phyloP scores from a whole-genome alignment of 345 rosid species.

The Zanthoxylum bungeanum region DNA sequence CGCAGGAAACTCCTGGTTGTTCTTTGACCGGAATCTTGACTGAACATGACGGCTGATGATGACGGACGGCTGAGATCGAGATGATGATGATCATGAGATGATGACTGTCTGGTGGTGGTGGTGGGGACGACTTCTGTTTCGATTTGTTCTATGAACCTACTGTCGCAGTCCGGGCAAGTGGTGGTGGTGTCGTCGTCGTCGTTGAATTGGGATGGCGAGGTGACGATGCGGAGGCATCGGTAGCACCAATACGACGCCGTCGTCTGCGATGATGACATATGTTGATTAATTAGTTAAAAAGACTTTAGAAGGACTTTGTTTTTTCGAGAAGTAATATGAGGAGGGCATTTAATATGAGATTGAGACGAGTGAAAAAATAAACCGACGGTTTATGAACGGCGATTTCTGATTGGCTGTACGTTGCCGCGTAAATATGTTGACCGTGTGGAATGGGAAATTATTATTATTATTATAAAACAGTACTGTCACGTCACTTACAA shows the following conservation, averaged over 20 bases:
- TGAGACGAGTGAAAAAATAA: too few relatives aligned
- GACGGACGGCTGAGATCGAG: neutral
- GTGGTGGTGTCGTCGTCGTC: too few relatives aligned
- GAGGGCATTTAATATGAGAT: too few relatives aligned
- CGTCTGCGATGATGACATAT: conserved; percentile 28
- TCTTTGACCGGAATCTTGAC: conserved; percentile 15
- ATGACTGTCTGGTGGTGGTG: neutral
- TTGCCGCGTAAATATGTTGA: too few relatives aligned
- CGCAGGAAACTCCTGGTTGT: conserved; percentile 23
- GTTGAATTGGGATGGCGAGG: conserved; percentile 21
- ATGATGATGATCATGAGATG: neutral
- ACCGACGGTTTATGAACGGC: too few relatives aligned
- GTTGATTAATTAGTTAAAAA: too few relatives aligned
- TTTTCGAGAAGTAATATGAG: too few relatives aligned
- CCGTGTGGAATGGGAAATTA: too few relatives aligned
- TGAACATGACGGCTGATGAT: conserved; percentile 14
- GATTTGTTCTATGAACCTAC: conserved; percentile 60
- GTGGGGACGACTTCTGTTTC: conserved; percentile 14
- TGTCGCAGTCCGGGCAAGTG: conserved; percentile 60
- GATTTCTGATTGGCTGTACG: too few relatives aligned
- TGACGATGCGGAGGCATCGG: conserved; percentile 57
- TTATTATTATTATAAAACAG: too few relatives aligned
- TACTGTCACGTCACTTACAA: too few relatives aligned
- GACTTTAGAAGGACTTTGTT: too few relatives aligned
- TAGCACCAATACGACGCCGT: conserved; percentile 70